phyloP scores from a whole-genome alignment of 768 basidiomycete genomes.

The Lactifluus piperatus region DNA sequence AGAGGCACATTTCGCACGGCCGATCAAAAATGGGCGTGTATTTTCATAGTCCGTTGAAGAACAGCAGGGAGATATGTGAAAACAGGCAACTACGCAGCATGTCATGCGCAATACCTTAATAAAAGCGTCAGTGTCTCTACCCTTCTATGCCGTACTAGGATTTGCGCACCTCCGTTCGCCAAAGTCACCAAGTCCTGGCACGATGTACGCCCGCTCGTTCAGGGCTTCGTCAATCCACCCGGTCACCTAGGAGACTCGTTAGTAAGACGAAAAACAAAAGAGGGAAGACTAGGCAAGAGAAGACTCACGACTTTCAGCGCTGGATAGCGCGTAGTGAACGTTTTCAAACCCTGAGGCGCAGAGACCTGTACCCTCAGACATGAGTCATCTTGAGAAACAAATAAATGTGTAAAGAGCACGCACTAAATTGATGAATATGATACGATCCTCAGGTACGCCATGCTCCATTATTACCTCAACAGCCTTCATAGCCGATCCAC shows the following conservation, averaged over 20 bases:
- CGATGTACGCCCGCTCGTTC: slow-evolving; percentile 85
- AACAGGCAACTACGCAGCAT: not conserved
- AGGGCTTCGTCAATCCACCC: slow-evolving; percentile 94
- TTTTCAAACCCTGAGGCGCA: slow-evolving; percentile 80
- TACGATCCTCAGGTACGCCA: slow-evolving; percentile 89
- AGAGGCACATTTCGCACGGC: not conserved
- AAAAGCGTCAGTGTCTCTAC: not conserved
- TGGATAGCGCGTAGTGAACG: slow-evolving; percentile 71
- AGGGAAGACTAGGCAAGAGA: not conserved
- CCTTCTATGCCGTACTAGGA: not conserved
- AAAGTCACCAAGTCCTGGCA: slow-evolving; percentile 96
- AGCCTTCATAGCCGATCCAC: slow-evolving; percentile 96
- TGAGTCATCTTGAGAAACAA: not conserved
- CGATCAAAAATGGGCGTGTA: not conserved
- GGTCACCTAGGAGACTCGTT: slow-evolving; percentile 50
- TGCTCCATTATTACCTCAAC: slow-evolving; percentile 89
- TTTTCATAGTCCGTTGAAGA: not conserved
- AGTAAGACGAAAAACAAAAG: not conserved
- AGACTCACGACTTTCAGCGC: slow-evolving; percentile 60
- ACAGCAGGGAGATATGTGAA: not conserved
- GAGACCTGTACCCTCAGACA: slow-evolving; percentile 50
- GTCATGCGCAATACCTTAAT: slow-evolving; percentile 18
- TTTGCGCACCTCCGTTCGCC: slow-evolving; percentile 69
- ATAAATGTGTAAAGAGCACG: slow-evolving; percentile 21
- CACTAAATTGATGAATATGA: slow-evolving; percentile 91